Evolutionary conservation across 768 basidiomycete genomes (phyloP), one percentile per base, ranked within the genome.

Genomic region (Panaeolus papilionaceus): DNA sequence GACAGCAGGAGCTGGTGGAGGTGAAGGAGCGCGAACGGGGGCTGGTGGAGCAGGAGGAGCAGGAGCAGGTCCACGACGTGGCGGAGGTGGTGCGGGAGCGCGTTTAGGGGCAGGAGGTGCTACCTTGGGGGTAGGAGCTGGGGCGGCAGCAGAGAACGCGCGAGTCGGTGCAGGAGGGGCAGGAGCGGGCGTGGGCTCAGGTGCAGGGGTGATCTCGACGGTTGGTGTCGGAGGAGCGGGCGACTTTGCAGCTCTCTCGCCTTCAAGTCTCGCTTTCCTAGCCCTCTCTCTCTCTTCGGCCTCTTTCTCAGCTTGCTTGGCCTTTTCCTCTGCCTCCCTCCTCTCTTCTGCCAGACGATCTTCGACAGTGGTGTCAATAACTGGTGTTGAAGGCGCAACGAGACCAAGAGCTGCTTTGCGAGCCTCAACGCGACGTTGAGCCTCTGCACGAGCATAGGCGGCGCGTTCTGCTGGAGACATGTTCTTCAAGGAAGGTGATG

Each of bases 311-410:
- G 95, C 96, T 61, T 84, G 80, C 66, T 83, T 85, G 0, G 87
- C 88, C 76, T 93, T 94, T 76, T 94, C 93, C 70, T 95, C 96
- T 0, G 96, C 96, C 75, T 98, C 97, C 75, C 86, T 89, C 82
- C 92, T 93, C 74, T 99, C 97, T 71, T 89, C 84, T 42, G 87
- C 89, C 5, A 99, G 84, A 10, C 96, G 83, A 70, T 96, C 93
- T 75, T 95, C 92, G 2, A 98, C 94, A 64, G 84, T 86, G 7
- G 87, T 90, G 76, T 98, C 96, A 10, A 96, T 82, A 12, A 83
- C 78, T 0, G 74, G 71, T 37, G 86, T 78, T 14, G 85, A 71
- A 0, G 82, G 79, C 0, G 86, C 76, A 14, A 84, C 83, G 18
- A 98, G 86, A 5, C 97, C 97, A 10, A 98, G 85, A 0, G 91